phyloP scores from a whole-genome alignment of 23 red algal genomes.

The Cyanidiococcus yangmingshanensis region DNA sequence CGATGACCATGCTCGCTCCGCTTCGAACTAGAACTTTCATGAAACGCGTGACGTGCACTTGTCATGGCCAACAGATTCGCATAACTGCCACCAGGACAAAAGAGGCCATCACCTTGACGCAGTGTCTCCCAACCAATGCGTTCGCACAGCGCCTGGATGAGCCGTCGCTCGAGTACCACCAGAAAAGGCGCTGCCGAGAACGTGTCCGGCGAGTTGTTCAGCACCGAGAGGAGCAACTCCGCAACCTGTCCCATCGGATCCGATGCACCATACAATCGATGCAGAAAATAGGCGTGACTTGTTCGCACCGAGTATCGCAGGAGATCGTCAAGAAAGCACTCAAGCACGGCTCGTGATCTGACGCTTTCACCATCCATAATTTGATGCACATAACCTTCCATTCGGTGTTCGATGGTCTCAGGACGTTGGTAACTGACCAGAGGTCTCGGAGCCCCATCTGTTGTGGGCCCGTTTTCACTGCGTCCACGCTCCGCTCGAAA shows the following conservation, averaged over 20 bases:
- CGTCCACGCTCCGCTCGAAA: background rate
- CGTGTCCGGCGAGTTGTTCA: slow-evolving; percentile 8
- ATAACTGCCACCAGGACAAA: slow-evolving; percentile 14
- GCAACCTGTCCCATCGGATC: slow-evolving; percentile 8
- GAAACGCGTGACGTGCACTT: slow-evolving; percentile 1
- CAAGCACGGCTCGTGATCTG: background rate
- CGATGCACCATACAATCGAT: background rate
- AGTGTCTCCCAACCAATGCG: slow-evolving; percentile 1
- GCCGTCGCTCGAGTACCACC: slow-evolving; percentile 11
- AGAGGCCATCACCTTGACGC: background rate
- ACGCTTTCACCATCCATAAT: background rate
- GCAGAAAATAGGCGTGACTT: slow-evolving; percentile 9
- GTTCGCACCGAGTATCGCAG: slow-evolving; percentile 4
- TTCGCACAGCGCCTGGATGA: background rate
- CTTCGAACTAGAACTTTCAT: background rate
- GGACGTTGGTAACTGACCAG: background rate
- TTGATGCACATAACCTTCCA: background rate
- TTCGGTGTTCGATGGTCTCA: background rate
- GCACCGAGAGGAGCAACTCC: background rate
- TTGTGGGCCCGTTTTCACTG: background rate
- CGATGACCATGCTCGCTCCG: background rate
- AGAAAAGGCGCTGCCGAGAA: slow-evolving; percentile 1
- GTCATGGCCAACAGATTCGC: background rate
- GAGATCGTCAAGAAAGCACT: background rate
- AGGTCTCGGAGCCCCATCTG: background rate